These are phyloP conservation scores for Kodamaea suecica DNA, from an alignment of 1,139 yeast species.

Conservation along the genomic window DNA sequence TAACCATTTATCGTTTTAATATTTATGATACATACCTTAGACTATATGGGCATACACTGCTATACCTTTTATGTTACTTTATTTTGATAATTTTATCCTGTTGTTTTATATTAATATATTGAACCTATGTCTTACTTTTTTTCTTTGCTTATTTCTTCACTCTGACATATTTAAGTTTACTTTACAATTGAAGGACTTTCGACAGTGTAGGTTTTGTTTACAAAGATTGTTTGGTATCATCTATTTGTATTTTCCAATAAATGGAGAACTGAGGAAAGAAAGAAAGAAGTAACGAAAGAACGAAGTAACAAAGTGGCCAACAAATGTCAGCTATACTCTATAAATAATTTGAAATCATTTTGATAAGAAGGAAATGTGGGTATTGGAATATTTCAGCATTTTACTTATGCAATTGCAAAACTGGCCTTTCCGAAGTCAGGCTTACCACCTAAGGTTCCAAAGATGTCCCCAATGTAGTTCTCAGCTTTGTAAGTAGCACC, in stretches of 20 bases:
- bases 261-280: too few relatives aligned
- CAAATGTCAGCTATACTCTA: too few relatives aligned
- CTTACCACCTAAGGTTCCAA: slow-evolving; percentile 45
- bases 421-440: slow-evolving; percentile 16
- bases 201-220: too few relatives aligned
- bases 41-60: too few relatives aligned
- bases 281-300: neutral
- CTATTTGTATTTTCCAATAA: too few relatives aligned
- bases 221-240: too few relatives aligned
- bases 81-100: neutral
- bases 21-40: neutral
- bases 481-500: slow-evolving; percentile 31
- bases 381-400: neutral
- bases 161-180: too few relatives aligned
- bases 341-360: too few relatives aligned
- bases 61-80: neutral
- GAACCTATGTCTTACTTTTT: neutral
- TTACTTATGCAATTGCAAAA: slow-evolving; percentile 11
- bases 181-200: too few relatives aligned
- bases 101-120: neutral
- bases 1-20: neutral
- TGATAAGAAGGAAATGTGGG: slow-evolving; percentile 13
- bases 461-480: slow-evolving; percentile 61
- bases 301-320: too few relatives aligned
- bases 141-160: neutral